phyloP scores from a whole-genome alignment of 495 filamentous ascomycete species.

The Daldinia childiae region DNA sequence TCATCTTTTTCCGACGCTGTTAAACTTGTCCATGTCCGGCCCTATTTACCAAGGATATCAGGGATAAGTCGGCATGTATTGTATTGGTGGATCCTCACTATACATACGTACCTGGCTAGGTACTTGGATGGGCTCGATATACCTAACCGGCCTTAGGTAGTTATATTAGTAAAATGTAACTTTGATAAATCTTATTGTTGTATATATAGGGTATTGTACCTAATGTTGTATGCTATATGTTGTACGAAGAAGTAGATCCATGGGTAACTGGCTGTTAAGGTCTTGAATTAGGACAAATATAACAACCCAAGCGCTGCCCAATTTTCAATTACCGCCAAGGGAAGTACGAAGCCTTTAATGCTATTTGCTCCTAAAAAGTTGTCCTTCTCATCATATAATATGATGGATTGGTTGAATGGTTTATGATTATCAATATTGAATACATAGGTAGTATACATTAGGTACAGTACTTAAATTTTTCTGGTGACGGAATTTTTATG shows the following conservation, averaged over 20 bases:
- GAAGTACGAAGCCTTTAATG: slow-evolving; percentile 2
- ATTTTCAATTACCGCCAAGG: slow-evolving; percentile 19
- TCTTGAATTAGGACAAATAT: slow-evolving; percentile 2
- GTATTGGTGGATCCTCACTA: slow-evolving; percentile 18
- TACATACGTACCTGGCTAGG: slow-evolving; percentile 1
- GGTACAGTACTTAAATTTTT: not conserved
- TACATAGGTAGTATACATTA: no score
- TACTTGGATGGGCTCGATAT: slow-evolving; percentile 10
- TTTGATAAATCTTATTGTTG: slow-evolving; percentile 27
- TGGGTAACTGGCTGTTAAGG: slow-evolving; percentile 6
- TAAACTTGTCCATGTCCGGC: not conserved
- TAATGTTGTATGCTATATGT: no score
- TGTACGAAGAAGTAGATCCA: slow-evolving; percentile 10
- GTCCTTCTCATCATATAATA: not conserved
- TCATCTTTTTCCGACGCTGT: slow-evolving; percentile 2
- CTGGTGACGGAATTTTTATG: not conserved
- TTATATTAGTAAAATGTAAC: slow-evolving; percentile 20
- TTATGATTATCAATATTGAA: no score
- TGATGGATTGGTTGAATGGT: no score
- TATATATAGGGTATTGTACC: no score
- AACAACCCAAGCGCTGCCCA: slow-evolving; percentile 31
- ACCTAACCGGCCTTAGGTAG: no score
- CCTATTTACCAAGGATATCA: slow-evolving; percentile 4
- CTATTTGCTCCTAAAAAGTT: slow-evolving; percentile 5
- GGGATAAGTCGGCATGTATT: slow-evolving; percentile 22